These are phyloP conservation scores for Thielaviopsis musarum DNA, from an alignment of 2,329 filamentous ascomycete genomes.

Conservation along the genomic window DNA sequence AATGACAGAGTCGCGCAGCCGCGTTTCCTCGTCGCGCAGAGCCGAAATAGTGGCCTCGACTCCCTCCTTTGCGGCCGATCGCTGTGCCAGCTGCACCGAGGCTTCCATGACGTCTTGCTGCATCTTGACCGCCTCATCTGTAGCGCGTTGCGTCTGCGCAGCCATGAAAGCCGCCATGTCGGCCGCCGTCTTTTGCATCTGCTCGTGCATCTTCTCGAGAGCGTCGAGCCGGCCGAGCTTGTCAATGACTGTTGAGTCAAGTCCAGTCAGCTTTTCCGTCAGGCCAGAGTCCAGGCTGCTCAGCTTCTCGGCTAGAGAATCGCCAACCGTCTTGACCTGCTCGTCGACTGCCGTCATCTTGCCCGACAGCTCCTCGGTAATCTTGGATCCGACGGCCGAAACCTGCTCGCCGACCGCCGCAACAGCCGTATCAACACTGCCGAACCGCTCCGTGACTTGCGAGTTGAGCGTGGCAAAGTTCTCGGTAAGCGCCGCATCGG, in stretches of 20 bases:
- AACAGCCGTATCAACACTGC: slow-evolving; percentile 6
- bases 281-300: slow-evolving; percentile 3
- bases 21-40: slow-evolving; percentile 34
- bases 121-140: slow-evolving; percentile 61
- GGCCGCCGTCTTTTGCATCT: slow-evolving; percentile 68
- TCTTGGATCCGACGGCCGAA: not conserved
- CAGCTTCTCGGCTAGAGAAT: slow-evolving; percentile 8
- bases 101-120: slow-evolving; percentile 69
- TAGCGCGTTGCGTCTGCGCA: slow-evolving; percentile 55
- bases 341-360: slow-evolving; percentile 4
- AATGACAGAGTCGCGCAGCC: slow-evolving; percentile 37
- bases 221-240: slow-evolving; percentile 56
- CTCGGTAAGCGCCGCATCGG: slow-evolving; percentile 9
- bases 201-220: slow-evolving; percentile 45
- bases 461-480: slow-evolving; percentile 12
- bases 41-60: slow-evolving; percentile 37
- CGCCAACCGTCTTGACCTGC: slow-evolving; percentile 8
- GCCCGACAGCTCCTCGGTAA: slow-evolving; percentile 7
- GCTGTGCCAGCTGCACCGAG: slow-evolving; percentile 62
- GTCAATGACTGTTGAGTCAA: slow-evolving; percentile 7
- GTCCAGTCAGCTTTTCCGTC: slow-evolving; percentile 9
- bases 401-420: slow-evolving; percentile 3
- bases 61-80: slow-evolving; percentile 46
- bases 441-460: slow-evolving; percentile 6
- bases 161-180: slow-evolving; percentile 74